phyloP scores from a whole-genome alignment of 169 alveolate genomes.

The Babesia bigemina region DNA sequence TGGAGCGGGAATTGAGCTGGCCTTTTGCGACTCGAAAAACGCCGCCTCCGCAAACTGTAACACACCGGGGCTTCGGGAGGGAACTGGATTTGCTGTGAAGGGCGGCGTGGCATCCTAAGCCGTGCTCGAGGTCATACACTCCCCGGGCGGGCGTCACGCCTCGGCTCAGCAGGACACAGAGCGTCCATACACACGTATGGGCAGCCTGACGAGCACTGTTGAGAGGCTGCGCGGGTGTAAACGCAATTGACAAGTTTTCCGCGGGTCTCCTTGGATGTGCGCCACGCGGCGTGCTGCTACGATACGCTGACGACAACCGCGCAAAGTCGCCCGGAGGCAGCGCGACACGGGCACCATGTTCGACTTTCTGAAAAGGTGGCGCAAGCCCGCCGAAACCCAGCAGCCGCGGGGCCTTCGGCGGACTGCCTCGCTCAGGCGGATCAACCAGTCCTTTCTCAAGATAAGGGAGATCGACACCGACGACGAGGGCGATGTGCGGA shows the following conservation, averaged over 20 bases:
- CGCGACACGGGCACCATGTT: not conserved
- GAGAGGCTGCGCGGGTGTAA: not conserved
- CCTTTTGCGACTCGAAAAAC: too few relatives aligned
- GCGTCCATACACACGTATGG: too few relatives aligned
- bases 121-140: too few relatives aligned
- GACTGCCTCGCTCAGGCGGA: not conserved
- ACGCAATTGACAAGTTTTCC: not conserved
- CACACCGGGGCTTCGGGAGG: not conserved
- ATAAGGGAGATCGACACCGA: conserved; percentile 53
- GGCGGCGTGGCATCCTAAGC: too few relatives aligned
- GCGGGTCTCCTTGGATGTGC: not conserved
- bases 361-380: not conserved
- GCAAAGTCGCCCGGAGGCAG: too few relatives aligned
- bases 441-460: conserved; percentile 39
- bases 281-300: not conserved
- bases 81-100: not conserved
- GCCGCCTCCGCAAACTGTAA: too few relatives aligned
- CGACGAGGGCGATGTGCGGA: conserved; percentile 70
- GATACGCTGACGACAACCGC: not conserved
- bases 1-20: too few relatives aligned
- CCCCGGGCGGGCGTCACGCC: too few relatives aligned
- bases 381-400: not conserved
- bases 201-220: not conserved
- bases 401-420: conserved; percentile 15
- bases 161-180: too few relatives aligned